Conservation (phyloP, 345 rosid species). For the Litchi chinensis region DNA sequence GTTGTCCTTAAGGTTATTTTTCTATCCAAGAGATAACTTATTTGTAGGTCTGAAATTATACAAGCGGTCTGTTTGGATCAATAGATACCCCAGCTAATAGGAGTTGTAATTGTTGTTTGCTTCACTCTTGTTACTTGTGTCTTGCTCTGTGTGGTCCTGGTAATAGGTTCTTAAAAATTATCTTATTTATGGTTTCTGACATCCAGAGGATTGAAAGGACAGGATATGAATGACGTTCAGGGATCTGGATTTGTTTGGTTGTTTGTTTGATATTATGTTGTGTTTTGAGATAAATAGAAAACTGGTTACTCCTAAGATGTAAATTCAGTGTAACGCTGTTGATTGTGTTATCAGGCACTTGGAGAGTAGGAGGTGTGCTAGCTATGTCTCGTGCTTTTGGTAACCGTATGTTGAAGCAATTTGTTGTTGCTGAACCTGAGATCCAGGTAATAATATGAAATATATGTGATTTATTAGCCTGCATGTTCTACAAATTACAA, state of each 20-base stretch:
- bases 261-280: neutral
- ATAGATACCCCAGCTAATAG: too few relatives aligned
- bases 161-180: neutral
- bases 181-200: neutral
- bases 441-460: constrained; percentile 67
- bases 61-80: too few relatives aligned
- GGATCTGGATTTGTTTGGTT: neutral
- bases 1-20: too few relatives aligned
- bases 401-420: constrained; percentile 97
- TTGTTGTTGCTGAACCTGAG: constrained; percentile 97
- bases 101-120: neutral
- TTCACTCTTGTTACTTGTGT: neutral
- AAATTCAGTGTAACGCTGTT: neutral
- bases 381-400: constrained; percentile 99
- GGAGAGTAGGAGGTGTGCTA: constrained; percentile 99
- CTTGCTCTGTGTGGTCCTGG: neutral
- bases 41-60: too few relatives aligned
- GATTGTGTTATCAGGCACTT: constrained; percentile 66
- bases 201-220: neutral
- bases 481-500: neutral
- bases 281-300: neutral
- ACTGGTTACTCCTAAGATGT: neutral
- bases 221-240: neutral
- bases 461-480: neutral
- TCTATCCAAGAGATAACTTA: too few relatives aligned